Percentiles rank a stretch among this genome's conserved stretches.
Evolutionary conservation across 352 stramenopile genomes (phyloP).

Genomic region (Achlya hypogyna): DNA sequence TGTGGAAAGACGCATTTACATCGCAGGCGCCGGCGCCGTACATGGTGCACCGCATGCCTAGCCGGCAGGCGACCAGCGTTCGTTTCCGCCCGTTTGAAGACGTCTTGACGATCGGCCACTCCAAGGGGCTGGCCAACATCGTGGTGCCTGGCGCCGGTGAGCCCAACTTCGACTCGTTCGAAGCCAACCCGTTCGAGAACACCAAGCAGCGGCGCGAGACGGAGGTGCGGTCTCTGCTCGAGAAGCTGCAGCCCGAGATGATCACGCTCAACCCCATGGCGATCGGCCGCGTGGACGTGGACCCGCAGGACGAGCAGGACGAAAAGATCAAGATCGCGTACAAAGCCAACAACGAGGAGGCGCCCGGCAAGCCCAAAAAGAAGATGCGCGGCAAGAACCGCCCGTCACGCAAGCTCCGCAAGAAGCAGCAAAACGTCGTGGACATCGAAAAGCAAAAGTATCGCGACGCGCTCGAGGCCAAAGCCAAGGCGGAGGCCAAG

Average conservation of each 20-base stretch:
- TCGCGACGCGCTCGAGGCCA: slow-evolving; percentile 70
- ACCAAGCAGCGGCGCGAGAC: slow-evolving; percentile 93
- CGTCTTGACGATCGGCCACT: slow-evolving; percentile 92
- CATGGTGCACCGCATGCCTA: slow-evolving; percentile 85
- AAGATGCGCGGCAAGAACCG: slow-evolving; percentile 97
- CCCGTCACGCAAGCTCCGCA: slow-evolving; percentile 91
- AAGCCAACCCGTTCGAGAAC: slow-evolving; percentile 97
- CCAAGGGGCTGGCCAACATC: slow-evolving; percentile 66
- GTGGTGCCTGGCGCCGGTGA: slow-evolving; percentile 96
- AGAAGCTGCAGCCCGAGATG: slow-evolving; percentile 98
- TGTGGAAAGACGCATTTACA: slow-evolving; percentile 88
- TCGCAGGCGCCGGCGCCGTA: slow-evolving; percentile 73
- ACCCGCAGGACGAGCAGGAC: slow-evolving; percentile 79
- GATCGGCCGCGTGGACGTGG: slow-evolving; percentile 90
- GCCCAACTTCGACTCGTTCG: slow-evolving; percentile 97
- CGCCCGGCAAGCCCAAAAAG: slow-evolving; percentile 71
- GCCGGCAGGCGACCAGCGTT: slow-evolving; percentile 77
- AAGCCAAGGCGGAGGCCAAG: slow-evolving; percentile 63
- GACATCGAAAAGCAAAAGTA: slow-evolving; percentile 90
- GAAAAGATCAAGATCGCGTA: slow-evolving; percentile 69
- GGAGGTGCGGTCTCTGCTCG: slow-evolving; percentile 93
- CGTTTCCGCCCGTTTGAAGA: slow-evolving; percentile 98
- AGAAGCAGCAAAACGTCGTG: slow-evolving; percentile 98
- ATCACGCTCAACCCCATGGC: slow-evolving; percentile 93
- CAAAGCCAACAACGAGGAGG: slow-evolving; percentile 40